Evolutionary conservation across 2,329 filamentous ascomycete genomes (phyloP), one percentile per base, ranked within the genome.

Genomic region (Blastomyces gilchristii): DNA sequence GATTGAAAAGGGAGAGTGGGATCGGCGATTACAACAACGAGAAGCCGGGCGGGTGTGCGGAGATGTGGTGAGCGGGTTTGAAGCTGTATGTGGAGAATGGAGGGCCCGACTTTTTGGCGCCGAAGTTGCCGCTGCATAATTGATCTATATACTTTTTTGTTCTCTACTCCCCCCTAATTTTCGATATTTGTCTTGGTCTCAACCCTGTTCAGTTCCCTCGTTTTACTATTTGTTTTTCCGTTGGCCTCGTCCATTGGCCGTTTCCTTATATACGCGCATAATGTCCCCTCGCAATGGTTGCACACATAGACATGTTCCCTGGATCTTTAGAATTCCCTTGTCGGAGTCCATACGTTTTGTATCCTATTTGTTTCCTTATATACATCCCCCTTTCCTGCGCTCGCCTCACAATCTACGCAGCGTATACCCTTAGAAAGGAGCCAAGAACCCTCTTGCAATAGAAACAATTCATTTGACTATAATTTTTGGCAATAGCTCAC

Each of bases 11-110:
- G 91, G 90, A 7, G 89, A 91, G 69, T 97, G 93, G 92, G 85
- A 91, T 59, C 85, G 87, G 68, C 83, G 88, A 62, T 75, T 97
- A 45, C 80, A 84, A 67, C 86, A 85, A 62, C 83, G 93, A 62
- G 91, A 96, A 74, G 95, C 91, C 66, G 91, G 89, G 8, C 82
- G 82, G 28, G 89, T 93, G 16, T 97, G 94, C 75, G 83, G 87
- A 4, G 91, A 95, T 65, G 92, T 99, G 0, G 87, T 97, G 43
- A 87, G 88, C 56, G 94, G 94, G 0, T 97, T 99, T 71, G 93
- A 97, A 75, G 87, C 91, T 72, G 87, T 93, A 0, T 97, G 91
- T 76, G 87, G 92, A 63, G 84, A 85, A 63, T 94, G 92, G 89
- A 85, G 92, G 72, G 85, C 87, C 71, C 84, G 88, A 68, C 77